Conservation (phyloP, 805 yeast genomes). For the Teunomyces stri region DNA sequence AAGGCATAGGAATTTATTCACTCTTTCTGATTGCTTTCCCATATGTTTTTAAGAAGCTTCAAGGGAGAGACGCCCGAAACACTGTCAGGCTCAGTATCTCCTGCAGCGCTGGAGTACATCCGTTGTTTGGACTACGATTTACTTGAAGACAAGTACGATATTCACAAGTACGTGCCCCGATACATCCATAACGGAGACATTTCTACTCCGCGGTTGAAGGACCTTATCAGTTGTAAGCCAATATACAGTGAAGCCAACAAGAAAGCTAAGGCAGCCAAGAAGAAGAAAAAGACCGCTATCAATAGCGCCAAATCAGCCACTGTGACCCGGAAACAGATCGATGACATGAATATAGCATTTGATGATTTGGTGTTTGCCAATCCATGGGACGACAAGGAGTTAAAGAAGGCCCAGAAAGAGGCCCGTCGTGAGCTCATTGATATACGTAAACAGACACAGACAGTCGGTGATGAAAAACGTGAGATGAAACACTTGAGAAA, state of each 20-base stretch:
- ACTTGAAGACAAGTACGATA: constrained; percentile 31
- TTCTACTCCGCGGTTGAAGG: constrained; percentile 36
- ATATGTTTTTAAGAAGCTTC: constrained; percentile 1
- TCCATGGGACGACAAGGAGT: constrained; percentile 8
- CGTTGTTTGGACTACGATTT: constrained; percentile 32
- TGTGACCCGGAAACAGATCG: constrained; percentile 5
- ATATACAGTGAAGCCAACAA: constrained; percentile 39
- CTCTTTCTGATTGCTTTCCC: neutral
- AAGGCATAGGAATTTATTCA: neutral
- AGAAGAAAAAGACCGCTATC: neutral
- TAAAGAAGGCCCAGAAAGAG: neutral
- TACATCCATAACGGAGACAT: constrained; percentile 36
- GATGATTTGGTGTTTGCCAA: neutral
- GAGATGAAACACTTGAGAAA: neutral
- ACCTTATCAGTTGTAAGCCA: constrained; percentile 35
- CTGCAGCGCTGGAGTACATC: constrained; percentile 17
- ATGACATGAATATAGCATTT: constrained; percentile 4
- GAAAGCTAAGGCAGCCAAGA: constrained; percentile 22
- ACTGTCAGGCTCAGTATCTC: constrained; percentile 1
- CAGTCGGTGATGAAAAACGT: constrained; percentile 1
- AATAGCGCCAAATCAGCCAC: neutral
- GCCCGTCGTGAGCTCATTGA: neutral
- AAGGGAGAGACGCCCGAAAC: neutral
- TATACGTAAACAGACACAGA: neutral
- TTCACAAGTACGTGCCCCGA: constrained; percentile 38